These are phyloP conservation scores for Aureobasidium sp. DNA, from an alignment of 2,329 filamentous ascomycete species.

Conservation along the genomic window DNA sequence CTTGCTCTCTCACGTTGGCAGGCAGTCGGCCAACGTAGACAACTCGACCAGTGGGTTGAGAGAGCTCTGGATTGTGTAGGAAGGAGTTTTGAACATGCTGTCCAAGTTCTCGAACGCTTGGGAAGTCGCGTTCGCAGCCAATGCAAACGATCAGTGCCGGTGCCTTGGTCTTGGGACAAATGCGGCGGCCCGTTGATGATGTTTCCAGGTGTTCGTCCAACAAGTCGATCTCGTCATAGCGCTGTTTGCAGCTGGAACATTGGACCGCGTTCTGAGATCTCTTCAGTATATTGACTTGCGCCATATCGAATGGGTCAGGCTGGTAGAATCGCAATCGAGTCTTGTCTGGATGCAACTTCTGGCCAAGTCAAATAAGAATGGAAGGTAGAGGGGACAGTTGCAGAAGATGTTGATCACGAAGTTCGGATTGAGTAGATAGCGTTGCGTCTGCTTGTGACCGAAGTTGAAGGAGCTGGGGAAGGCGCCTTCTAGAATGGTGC, in stretches of 20 bases:
- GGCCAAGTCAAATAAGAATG: not conserved
- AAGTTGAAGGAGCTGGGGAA: not conserved
- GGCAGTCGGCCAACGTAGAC: conserved; percentile 1
- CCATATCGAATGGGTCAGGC: not conserved
- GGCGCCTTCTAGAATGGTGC: not conserved
- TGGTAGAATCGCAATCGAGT: not conserved
- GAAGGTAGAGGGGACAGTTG: not conserved
- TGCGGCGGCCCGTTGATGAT: not conserved
- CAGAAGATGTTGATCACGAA: not conserved
- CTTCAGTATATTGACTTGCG: not conserved
- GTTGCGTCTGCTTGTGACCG: not conserved
- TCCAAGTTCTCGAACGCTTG: not conserved
- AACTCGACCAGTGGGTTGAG: not conserved
- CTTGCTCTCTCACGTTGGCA: not conserved
- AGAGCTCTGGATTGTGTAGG: not conserved
- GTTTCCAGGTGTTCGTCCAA: conserved; percentile 1
- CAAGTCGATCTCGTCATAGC: not conserved
- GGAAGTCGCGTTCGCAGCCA: not conserved
- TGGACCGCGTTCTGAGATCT: not conserved
- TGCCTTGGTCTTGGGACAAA: not conserved
- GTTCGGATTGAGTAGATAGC: not conserved
- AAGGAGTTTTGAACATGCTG: not conserved
- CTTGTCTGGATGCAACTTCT: not conserved
- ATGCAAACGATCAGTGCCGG: not conserved
- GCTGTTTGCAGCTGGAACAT: conserved; percentile 5